Evolutionary conservation across 768 basidiomycete species (phyloP).

Genomic region (Pleurotus eryngii): DNA sequence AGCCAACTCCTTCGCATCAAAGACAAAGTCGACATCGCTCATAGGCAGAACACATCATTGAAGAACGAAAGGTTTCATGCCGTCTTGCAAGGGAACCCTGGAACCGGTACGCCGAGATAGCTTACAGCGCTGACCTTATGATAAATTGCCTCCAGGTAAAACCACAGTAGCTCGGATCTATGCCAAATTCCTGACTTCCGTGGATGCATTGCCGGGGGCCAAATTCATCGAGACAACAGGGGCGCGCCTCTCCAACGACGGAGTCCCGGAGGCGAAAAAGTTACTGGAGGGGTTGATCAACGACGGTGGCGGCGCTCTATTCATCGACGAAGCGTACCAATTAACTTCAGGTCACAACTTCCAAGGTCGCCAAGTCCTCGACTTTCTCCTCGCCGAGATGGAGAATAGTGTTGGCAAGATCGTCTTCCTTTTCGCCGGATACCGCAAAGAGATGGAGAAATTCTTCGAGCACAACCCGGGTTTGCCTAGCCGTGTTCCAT

Average conservation of each 20-base stretch:
- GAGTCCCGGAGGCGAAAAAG: slow-evolving; percentile 49
- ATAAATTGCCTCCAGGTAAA: slow-evolving; percentile 42
- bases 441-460: slow-evolving; percentile 69
- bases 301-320: slow-evolving; percentile 61
- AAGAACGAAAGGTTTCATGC: slow-evolving; percentile 60
- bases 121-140: not conserved
- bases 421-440: slow-evolving; percentile 71
- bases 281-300: slow-evolving; percentile 41
- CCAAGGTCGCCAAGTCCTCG: slow-evolving; percentile 56
- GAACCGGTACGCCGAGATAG: slow-evolving; percentile 51
- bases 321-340: slow-evolving; percentile 74
- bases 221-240: slow-evolving; percentile 64
- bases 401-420: slow-evolving; percentile 63
- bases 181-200: slow-evolving; percentile 56
- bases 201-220: slow-evolving; percentile 48
- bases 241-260: slow-evolving; percentile 53
- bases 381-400: slow-evolving; percentile 73
- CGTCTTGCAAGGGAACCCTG: slow-evolving; percentile 66
- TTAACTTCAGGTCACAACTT: slow-evolving; percentile 45
- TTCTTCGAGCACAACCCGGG: slow-evolving; percentile 80
- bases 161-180: slow-evolving; percentile 67
- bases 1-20: slow-evolving; percentile 54
- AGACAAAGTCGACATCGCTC: slow-evolving; percentile 50
- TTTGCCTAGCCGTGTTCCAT: slow-evolving; percentile 63
- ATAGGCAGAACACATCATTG: slow-evolving; percentile 51